Evolutionary conservation across 2,329 filamentous ascomycete species (phyloP), one percentile per base, ranked within the genome.

Genomic region (Fusarium anguioides): DNA sequence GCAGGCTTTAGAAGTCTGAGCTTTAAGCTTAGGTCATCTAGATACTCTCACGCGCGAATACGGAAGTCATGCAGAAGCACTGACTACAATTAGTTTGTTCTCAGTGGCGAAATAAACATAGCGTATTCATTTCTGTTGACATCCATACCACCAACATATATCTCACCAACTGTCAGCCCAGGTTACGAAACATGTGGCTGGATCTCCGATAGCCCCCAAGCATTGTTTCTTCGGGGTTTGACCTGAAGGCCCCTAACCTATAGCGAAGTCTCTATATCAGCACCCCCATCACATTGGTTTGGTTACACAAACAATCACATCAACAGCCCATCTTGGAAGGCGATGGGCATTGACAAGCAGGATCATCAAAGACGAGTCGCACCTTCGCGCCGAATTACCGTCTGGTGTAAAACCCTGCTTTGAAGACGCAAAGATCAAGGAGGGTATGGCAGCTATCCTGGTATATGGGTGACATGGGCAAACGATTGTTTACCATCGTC

Each of bases 51-150:
- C 36, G 37, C 33, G 27, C 35, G 21, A 42, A 41, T 7, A 37
- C 17, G 15, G 36, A 42, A 48, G 40, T 23, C 21, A 31, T 45
- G 40, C 33, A 15, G 26, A 50, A 45, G 48, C 51, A 41, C 36
- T 50, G 39, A 44, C 46, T 42, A 14, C 15, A 42, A 46, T 29
- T 56, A 35, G 23, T 8, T 35, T 20, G 26, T 47, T 37, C 55
- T 66, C 39, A 66, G 44, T 66, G 65, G 65, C 66, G 55, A 60
- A 61, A 68, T 46, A 57, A 50, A 45, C 39, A 44, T 49, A 31
- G 42, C 33, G 33, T 20, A 33, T 26, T 53, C 33, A 37, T 47
- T 24, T 41, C 20, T 26, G 29, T 33, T 40, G 29, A 26, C 27
- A 53, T 61, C 35, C 23, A 36, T 41, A 35, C 44, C 35, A 36